These are phyloP conservation scores for Picea engelmannii DNA, from an alignment of 83 land plant genomes.

Conservation along the genomic window DNA sequence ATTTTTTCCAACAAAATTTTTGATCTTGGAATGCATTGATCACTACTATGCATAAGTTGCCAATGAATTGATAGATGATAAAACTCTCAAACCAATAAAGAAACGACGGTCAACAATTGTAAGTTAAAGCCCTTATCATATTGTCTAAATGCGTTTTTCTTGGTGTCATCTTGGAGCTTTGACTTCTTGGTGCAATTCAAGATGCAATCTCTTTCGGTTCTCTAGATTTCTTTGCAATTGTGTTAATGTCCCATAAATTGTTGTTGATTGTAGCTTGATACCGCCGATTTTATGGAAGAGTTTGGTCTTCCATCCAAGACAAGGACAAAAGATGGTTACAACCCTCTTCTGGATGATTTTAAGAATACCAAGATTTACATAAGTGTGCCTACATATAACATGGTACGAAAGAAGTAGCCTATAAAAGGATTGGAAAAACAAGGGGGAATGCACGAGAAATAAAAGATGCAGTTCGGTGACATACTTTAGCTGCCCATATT, in stretches of 20 bases:
- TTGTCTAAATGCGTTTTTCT: neutral
- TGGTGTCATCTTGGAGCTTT: neutral
- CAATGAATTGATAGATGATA: conserved; percentile 22
- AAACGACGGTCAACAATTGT: too few species aligned
- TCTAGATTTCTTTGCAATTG: too few species aligned
- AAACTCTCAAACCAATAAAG: conserved; percentile 22
- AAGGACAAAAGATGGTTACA: conserved; percentile 86
- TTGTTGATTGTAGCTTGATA: conserved; percentile 25
- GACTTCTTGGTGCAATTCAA: too few species aligned
- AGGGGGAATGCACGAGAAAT: too few species aligned
- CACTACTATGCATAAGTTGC: conserved; percentile 64
- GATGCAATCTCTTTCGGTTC: too few species aligned
- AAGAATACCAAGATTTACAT: conserved; percentile 90
- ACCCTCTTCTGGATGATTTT: conserved; percentile 93
- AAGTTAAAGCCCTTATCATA: neutral
- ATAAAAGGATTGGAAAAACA: too few species aligned
- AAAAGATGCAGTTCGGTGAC: too few species aligned
- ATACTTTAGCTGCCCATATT: too few species aligned
- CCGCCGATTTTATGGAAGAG: conserved; percentile 85
- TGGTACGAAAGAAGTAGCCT: conserved; percentile 12
- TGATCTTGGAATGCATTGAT: conserved; percentile 69
- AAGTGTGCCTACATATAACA: conserved; percentile 79
- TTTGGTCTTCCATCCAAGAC: conserved; percentile 35
- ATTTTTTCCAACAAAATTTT: conserved; percentile 42
- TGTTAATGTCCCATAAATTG: too few species aligned